Evolutionary conservation across 2,329 filamentous ascomycete species (phyloP), one percentile per base, ranked within the genome.

Genomic region (Stagonosporopsis chrysanthemi): DNA sequence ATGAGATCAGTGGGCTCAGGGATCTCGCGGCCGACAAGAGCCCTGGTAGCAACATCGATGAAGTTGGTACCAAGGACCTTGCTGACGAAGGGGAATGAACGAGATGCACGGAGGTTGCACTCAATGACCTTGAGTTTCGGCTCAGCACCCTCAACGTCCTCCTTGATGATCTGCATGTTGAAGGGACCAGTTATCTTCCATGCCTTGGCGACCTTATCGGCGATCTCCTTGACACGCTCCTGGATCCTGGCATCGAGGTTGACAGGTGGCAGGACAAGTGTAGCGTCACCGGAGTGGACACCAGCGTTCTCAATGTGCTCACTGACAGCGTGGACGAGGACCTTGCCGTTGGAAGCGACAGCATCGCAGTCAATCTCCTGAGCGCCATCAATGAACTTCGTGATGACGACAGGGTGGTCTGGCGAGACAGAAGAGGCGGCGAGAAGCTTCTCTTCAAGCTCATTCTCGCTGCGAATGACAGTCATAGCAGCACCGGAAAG

Each of bases 131-230:
- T 97, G 65, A 98, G 86, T 26, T 86, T 83, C 31, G 90, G 86
- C 72, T 89, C 85, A 53, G 88, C 89, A 56, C 90, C 90, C 57
- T 91, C 88, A 29, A 89, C 86, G 71, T 90, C 83, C 12, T 91
- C 92, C 82, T 96, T 96, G 85, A 99, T 98, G 79, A 99, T 96
- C 77, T 99, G 95, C 94, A 99, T 98, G 85, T 99, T 99, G 87
- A 98, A 99, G 57, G 95, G 95, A 52, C 95, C 95, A 19, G 92
- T 98, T 77, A 98, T 98, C 73, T 86, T 92, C 92, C 94, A 97
- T 44, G 95, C 95, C 80, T 95, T 90, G 65, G 95, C 95, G 49
- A 99, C 93, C 86, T 97, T 98, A 78, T 93, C 80, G 15, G 95
- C 94, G 69, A 99, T 98, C 68, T 91, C 91, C 87, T 97, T 98